A percentile compares a stretch with the other conserved stretches of the same genome.
Conservation (phyloP, 208 protist species). For the Leishmania lainsoni region DNA sequence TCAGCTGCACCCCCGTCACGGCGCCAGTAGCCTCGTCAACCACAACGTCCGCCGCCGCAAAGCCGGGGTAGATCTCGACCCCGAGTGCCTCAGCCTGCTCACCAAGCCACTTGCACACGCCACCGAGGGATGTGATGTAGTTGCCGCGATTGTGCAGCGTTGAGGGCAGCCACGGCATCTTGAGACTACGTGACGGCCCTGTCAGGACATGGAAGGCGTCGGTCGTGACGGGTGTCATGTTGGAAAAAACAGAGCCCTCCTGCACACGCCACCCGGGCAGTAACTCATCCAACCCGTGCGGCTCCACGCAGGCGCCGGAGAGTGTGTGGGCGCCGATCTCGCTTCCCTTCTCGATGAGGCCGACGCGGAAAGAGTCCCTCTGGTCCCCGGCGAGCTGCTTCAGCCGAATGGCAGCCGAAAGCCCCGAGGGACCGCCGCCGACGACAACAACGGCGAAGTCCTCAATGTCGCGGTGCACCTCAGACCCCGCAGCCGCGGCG, state of each 20-base stretch:
- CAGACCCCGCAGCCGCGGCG: not conserved
- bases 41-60: conserved; percentile 90
- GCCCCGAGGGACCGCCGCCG: conserved; percentile 95
- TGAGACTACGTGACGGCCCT: conserved; percentile 45
- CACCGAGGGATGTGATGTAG: conserved; percentile 95
- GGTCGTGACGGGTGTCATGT: conserved; percentile 86
- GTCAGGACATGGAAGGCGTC: conserved; percentile 93
- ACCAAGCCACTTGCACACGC: conserved; percentile 93
- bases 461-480: conserved; percentile 84
- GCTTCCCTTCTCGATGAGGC: conserved; percentile 96
- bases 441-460: conserved; percentile 98
- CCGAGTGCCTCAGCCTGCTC: conserved; percentile 95
- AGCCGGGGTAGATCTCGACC: conserved; percentile 97
- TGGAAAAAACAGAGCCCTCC: conserved; percentile 51
- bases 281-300: conserved; percentile 94
- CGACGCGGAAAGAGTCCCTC: conserved; percentile 89
- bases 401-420: conserved; percentile 94
- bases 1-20: conserved; percentile 72
- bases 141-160: conserved; percentile 95
- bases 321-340: conserved; percentile 97
- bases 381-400: conserved; percentile 92
- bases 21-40: conserved; percentile 43
- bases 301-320: conserved; percentile 97
- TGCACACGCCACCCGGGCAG: conserved; percentile 94
- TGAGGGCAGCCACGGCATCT: conserved; percentile 71